Evolutionary conservation across 257 asterid species (phyloP).

Genomic region (Solanum lignicaule): DNA sequence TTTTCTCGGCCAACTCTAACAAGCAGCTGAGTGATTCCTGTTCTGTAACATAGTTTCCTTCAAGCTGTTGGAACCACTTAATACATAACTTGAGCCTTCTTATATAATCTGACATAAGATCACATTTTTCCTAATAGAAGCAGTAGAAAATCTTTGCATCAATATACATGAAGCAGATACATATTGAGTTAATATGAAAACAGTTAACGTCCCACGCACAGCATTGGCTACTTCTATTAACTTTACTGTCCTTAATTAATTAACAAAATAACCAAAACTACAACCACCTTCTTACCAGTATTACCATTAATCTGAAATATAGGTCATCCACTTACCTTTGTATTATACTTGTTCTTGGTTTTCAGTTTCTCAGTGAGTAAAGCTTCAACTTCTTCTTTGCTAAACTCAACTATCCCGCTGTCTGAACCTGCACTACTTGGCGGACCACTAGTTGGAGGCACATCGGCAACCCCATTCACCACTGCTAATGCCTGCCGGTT

Average conservation of each 20-base stretch:
- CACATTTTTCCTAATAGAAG: constrained; percentile 56
- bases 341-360: constrained; percentile 47
- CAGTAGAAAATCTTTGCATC: constrained; percentile 4
- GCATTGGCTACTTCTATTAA: neutral
- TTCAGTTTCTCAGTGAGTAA: constrained; percentile 62
- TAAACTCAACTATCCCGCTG: constrained; percentile 44
- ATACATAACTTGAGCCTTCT: constrained; percentile 67
- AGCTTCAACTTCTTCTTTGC: constrained; percentile 59
- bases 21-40: constrained; percentile 35
- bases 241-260: neutral
- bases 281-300: neutral
- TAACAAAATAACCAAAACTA: neutral
- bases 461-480: constrained; percentile 69
- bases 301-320: neutral
- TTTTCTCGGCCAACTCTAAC: constrained; percentile 65
- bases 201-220: neutral
- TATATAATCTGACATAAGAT: constrained; percentile 50
- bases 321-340: constrained; percentile 13
- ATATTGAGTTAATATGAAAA: neutral
- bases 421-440: constrained; percentile 66
- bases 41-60: constrained; percentile 45
- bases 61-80: constrained; percentile 81
- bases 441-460: constrained; percentile 43
- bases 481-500: constrained; percentile 63
- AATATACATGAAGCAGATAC: neutral